Evolutionary conservation across 2,329 filamentous ascomycete species (phyloP).

Genomic region (Hypoxylon sp.): DNA sequence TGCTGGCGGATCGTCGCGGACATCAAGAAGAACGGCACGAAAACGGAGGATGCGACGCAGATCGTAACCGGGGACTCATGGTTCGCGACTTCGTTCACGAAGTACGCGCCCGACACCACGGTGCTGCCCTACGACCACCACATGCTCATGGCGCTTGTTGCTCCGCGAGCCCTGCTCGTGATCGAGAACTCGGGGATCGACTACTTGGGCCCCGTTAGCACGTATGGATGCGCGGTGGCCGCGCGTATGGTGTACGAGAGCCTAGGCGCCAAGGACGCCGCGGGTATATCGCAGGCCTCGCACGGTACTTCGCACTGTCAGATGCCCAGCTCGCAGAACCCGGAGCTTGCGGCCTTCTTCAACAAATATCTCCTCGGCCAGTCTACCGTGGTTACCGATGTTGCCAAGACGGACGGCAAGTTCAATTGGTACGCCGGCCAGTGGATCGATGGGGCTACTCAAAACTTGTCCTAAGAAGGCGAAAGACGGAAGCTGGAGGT

Average conservation of each 20-base stretch:
- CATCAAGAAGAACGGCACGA: constrained; percentile 60
- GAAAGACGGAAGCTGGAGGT: not conserved
- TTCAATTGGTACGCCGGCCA: constrained; percentile 31
- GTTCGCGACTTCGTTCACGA: constrained; percentile 67
- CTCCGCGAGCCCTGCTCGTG: constrained; percentile 62
- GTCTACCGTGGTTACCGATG: constrained; percentile 23
- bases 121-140: constrained; percentile 66
- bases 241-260: constrained; percentile 50
- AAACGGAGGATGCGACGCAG: constrained; percentile 65
- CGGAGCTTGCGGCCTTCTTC: constrained; percentile 40
- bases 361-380: constrained; percentile 36
- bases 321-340: constrained; percentile 35
- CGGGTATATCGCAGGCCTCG: constrained; percentile 37
- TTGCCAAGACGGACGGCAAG: constrained; percentile 39
- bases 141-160: constrained; percentile 64
- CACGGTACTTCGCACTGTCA: constrained; percentile 34
- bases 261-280: constrained; percentile 47
- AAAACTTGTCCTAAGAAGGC: constrained; percentile 2
- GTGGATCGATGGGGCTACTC: constrained; percentile 36
- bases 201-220: constrained; percentile 63
- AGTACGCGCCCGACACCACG: constrained; percentile 63
- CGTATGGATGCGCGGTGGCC: constrained; percentile 58
- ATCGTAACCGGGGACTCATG: constrained; percentile 69
- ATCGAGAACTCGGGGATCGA: constrained; percentile 64
- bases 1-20: constrained; percentile 61